phyloP scores from a whole-genome alignment of 1,284 basidiomycete genomes.

The Papiliotrema laurentii region DNA sequence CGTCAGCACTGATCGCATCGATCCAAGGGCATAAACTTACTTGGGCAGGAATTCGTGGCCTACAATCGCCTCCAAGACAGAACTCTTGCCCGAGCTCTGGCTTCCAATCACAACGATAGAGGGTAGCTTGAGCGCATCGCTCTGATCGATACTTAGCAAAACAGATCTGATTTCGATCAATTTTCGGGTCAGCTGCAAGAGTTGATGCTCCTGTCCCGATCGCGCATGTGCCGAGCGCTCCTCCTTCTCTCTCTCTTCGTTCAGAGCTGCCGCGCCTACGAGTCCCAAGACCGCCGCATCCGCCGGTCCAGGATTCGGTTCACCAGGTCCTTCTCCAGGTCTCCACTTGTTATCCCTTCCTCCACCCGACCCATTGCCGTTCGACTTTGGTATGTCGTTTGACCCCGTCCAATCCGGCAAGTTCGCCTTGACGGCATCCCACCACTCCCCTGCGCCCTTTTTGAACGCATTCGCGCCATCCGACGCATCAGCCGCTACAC shows the following conservation, averaged over 20 bases:
- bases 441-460: constrained; percentile 36
- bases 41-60: constrained; percentile 98
- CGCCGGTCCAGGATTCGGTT: constrained; percentile 18
- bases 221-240: constrained; percentile 12
- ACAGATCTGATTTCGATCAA: constrained; percentile 95
- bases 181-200: constrained; percentile 91
- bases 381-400: neutral
- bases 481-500: constrained; percentile 21
- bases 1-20: neutral
- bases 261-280: constrained; percentile 19
- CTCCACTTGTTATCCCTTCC: constrained; percentile 18
- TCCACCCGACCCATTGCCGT: constrained; percentile 13
- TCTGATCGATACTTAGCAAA: constrained; percentile 91
- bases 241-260: constrained; percentile 12
- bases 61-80: constrained; percentile 94
- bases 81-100: constrained; percentile 97
- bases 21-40: constrained; percentile 52
- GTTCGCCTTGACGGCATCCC: constrained; percentile 35
- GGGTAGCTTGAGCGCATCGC: constrained; percentile 85
- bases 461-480: constrained; percentile 26
- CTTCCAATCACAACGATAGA: constrained; percentile 98
- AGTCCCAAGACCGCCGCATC: constrained; percentile 26
- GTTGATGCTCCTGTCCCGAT: constrained; percentile 37
- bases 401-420: constrained; percentile 18
- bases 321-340: constrained; percentile 30